Conservation (phyloP, 441 rosid species). For the Mallotus japonicus region DNA sequence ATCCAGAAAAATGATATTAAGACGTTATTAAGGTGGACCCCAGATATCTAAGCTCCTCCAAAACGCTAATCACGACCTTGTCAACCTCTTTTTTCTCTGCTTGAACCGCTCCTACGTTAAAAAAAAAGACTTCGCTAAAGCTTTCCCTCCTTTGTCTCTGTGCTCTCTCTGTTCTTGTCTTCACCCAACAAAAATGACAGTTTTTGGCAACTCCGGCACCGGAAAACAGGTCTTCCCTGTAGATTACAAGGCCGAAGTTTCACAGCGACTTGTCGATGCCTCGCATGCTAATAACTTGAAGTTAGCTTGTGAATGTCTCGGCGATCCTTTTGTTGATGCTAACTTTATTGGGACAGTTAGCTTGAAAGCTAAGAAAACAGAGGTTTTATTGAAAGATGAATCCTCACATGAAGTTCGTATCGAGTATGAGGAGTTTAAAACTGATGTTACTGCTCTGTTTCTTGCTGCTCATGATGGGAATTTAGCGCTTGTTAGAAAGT, state of each 20-base stretch:
- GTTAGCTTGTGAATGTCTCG: slow-evolving; percentile 48
- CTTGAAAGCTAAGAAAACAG: slow-evolving; percentile 63
- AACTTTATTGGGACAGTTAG: slow-evolving; percentile 79
- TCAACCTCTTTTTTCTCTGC: not conserved
- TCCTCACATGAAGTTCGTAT: slow-evolving; percentile 58
- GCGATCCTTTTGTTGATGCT: slow-evolving; percentile 75
- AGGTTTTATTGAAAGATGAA: slow-evolving; percentile 62
- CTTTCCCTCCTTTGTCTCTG: slow-evolving; percentile 14
- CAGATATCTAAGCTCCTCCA: not conserved
- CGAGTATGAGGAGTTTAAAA: slow-evolving; percentile 81
- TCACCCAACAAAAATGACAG: slow-evolving; percentile 39
- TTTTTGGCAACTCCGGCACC: slow-evolving; percentile 43
- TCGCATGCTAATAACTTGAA: slow-evolving; percentile 50
- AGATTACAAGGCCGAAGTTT: slow-evolving; percentile 67
- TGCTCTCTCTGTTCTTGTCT: not conserved
- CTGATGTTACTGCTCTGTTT: slow-evolving; percentile 85
- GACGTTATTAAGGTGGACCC: slow-evolving; percentile 2
- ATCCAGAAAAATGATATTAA: not conserved
- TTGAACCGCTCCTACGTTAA: slow-evolving; percentile 1
- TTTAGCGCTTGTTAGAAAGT: slow-evolving; percentile 57
- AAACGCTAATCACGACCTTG: slow-evolving; percentile 12
- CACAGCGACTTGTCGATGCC: slow-evolving; percentile 80
- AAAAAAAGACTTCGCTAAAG: not conserved
- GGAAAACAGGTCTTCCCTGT: slow-evolving; percentile 77
- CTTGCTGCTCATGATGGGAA: slow-evolving; percentile 80